Conservation (phyloP, 805 yeast species). For the Lipomyces yamanashiensis region DNA sequence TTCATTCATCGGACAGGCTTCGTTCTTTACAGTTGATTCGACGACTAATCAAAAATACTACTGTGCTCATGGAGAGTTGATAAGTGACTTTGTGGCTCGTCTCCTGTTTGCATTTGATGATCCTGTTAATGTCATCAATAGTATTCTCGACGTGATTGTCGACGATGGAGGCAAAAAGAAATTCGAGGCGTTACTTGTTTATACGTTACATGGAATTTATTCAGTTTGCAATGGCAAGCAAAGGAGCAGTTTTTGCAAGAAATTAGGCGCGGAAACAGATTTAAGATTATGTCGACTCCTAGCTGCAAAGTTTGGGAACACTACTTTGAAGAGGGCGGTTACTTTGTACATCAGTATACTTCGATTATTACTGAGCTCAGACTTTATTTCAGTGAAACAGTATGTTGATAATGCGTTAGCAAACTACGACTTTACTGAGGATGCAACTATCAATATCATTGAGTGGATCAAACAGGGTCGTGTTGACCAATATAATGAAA, state of each 20-base stretch:
- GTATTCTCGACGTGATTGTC: constrained; percentile 9
- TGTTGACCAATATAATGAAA: not conserved
- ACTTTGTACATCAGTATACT: not conserved
- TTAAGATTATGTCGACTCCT: not conserved
- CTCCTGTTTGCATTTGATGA: constrained; percentile 24
- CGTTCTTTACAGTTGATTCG: constrained; percentile 15
- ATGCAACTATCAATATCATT: constrained; percentile 50
- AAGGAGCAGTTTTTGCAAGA: not conserved
- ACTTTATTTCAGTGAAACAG: not conserved
- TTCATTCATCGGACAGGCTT: constrained; percentile 22
- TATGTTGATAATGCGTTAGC: constrained; percentile 1
- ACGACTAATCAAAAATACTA: not conserved
- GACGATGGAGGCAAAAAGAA: constrained; percentile 7
- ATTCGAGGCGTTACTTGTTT: constrained; percentile 18
- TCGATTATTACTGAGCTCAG: not conserved
- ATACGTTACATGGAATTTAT: constrained; percentile 19
- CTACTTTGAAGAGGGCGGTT: not conserved
- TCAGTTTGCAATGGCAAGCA: not conserved
- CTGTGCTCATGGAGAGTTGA: constrained; percentile 42
- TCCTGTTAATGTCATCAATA: not conserved
- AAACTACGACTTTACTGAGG: constrained; percentile 45
- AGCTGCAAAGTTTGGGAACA: constrained; percentile 1
- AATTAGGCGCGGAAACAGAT: not conserved
- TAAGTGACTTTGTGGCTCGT: constrained; percentile 29
- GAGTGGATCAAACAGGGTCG: not conserved